These are phyloP conservation scores for Metschnikowia colocasiae DNA, from an alignment of 805 yeast genomes.

Conservation along the genomic window DNA sequence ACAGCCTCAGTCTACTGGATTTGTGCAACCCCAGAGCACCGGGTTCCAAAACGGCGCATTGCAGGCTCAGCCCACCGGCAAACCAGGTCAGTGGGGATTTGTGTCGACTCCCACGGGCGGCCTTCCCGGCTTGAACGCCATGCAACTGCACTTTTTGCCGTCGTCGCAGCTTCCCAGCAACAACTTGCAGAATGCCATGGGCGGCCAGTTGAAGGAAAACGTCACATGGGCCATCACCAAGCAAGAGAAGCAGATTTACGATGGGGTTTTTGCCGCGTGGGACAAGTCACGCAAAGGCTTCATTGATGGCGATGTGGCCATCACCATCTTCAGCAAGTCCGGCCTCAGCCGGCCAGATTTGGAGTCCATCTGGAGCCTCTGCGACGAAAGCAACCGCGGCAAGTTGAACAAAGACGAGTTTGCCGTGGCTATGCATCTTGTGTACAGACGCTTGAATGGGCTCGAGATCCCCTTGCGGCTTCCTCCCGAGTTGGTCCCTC, in stretches of 20 bases:
- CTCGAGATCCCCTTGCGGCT: slow-evolving; percentile 74
- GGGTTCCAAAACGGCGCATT: slow-evolving; percentile 16
- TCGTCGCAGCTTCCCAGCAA: slow-evolving; percentile 33
- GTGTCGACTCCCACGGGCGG: slow-evolving; percentile 66
- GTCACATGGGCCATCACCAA: slow-evolving; percentile 82
- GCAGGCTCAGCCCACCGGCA: slow-evolving; percentile 58
- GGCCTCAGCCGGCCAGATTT: slow-evolving; percentile 83
- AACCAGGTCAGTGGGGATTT: slow-evolving; percentile 80
- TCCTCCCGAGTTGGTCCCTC: slow-evolving; percentile 89
- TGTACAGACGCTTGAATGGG: slow-evolving; percentile 86
- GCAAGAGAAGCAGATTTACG: slow-evolving; percentile 83
- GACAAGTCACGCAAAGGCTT: slow-evolving; percentile 65
- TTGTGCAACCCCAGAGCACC: neutral
- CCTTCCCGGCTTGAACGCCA: slow-evolving; percentile 63
- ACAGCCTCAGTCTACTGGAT: slow-evolving; percentile 12
- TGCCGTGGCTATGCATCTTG: slow-evolving; percentile 95
- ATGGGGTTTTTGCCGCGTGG: slow-evolving; percentile 85
- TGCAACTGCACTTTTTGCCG: slow-evolving; percentile 68
- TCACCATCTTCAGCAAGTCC: slow-evolving; percentile 82
- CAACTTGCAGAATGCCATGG: slow-evolving; percentile 42
- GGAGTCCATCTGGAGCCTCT: slow-evolving; percentile 86
- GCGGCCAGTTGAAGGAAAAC: slow-evolving; percentile 43
- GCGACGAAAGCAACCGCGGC: slow-evolving; percentile 81
- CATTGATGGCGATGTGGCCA: slow-evolving; percentile 77
- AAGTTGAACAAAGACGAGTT: slow-evolving; percentile 85